Conservation (phyloP, 108 stramenopile genomes). For the Fragilaria crotonensis region DNA sequence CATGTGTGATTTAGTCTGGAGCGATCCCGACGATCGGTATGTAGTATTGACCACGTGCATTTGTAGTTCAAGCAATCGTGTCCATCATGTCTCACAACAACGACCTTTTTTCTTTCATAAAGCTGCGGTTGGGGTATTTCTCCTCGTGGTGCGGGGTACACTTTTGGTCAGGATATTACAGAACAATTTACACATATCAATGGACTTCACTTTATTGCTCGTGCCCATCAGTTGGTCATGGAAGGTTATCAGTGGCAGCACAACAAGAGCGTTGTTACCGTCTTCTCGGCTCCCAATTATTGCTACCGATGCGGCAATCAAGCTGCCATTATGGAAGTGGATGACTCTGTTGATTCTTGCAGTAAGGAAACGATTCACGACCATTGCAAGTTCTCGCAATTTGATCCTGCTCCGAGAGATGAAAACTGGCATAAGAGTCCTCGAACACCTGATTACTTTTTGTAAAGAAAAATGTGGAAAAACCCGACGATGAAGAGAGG, state of each 20-base stretch:
- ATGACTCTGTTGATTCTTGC: conserved; percentile 35
- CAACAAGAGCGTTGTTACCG: conserved; percentile 80
- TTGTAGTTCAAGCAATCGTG: neutral
- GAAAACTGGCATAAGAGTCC: conserved; percentile 75
- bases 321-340: conserved; percentile 85
- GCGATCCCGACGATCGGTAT: conserved; percentile 95
- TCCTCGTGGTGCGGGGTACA: conserved; percentile 89
- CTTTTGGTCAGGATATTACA: conserved; percentile 87
- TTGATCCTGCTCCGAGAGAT: conserved; percentile 72
- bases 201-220: conserved; percentile 78
- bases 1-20: conserved; percentile 99
- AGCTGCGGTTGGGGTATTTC: conserved; percentile 43
- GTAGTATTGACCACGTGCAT: neutral
- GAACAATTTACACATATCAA: conserved; percentile 93
- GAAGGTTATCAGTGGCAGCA: conserved; percentile 88
- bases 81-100: neutral
- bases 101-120: neutral
- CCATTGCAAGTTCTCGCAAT: conserved; percentile 72
- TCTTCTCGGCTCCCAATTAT: conserved; percentile 97
- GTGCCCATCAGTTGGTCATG: conserved; percentile 98
- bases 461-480: no score
- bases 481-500: no score
- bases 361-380: conserved; percentile 59
- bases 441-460: conserved; percentile 74
- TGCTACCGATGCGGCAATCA: conserved; percentile 97